These are phyloP conservation scores for Lagerstroemia speciosa DNA, from an alignment of 345 rosid species.

Conservation along the genomic window DNA sequence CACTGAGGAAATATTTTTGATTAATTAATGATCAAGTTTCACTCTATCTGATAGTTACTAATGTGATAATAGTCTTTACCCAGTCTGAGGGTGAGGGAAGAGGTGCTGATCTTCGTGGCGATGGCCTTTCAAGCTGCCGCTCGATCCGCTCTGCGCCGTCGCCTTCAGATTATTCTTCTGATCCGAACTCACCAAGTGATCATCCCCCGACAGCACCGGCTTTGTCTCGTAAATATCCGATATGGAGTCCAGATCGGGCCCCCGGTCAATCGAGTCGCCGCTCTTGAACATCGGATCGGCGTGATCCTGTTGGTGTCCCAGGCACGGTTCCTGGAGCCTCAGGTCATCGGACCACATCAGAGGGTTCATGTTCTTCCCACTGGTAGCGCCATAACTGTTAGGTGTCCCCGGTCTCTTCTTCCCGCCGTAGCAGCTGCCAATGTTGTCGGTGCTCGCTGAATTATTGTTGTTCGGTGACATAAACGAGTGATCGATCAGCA, in stretches of 20 bases:
- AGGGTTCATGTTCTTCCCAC: conserved; percentile 58
- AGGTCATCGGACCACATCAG: conserved; percentile 81
- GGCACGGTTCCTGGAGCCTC: conserved; percentile 38
- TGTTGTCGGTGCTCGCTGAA: conserved; percentile 17
- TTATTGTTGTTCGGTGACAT: conserved; percentile 7
- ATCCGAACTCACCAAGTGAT: conserved; percentile 16
- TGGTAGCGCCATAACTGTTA: neutral
- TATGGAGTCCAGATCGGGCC: conserved; percentile 44
- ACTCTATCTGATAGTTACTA: too few species aligned
- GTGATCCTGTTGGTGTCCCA: conserved; percentile 28
- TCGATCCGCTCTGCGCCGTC: conserved; percentile 31
- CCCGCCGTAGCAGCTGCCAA: conserved; percentile 39
- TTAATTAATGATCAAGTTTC: too few species aligned
- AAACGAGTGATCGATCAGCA: conserved; percentile 24
- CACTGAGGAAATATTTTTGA: too few species aligned
- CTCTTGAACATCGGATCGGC: neutral
- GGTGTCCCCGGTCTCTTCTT: conserved; percentile 59
- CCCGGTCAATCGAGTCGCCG: conserved; percentile 30
- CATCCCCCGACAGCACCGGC: conserved; percentile 48
- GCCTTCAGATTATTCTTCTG: conserved; percentile 35
- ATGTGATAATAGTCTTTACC: conserved; percentile 14
- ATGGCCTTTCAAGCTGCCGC: conserved; percentile 28
- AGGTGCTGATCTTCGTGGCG: conserved; percentile 50
- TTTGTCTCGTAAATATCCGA: conserved; percentile 70
- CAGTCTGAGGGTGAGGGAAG: conserved; percentile 28